Evolutionary conservation across 176 grass and related monocot genomes (phyloP).

Genomic region (Musa acuminata): DNA sequence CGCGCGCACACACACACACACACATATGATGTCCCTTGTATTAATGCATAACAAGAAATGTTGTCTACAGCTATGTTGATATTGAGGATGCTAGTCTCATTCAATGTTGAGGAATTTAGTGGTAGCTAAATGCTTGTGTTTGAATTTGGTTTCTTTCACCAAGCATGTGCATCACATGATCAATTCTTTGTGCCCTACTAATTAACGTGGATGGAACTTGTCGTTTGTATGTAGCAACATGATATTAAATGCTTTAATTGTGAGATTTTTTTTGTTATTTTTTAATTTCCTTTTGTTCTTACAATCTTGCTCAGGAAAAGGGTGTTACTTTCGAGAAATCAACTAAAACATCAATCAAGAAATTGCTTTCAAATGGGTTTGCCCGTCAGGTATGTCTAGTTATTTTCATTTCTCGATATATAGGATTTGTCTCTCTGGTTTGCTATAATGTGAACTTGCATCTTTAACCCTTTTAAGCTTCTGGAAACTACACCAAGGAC

Average conservation of each 20-base stretch:
- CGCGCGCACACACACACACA: no score
- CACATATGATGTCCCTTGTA: no score
- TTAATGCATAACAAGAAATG: not conserved
- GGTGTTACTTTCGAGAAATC: slow-evolving; percentile 27
- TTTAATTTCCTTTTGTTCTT: not conserved
- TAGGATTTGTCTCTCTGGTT: slow-evolving; percentile 6
- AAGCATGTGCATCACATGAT: not conserved
- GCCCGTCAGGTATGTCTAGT: slow-evolving; percentile 50
- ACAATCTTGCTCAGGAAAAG: slow-evolving; percentile 7
- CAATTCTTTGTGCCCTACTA: not conserved
- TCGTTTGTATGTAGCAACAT: not conserved
- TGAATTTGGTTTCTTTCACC: not conserved
- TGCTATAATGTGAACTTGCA: slow-evolving; percentile 13
- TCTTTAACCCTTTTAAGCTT: slow-evolving; percentile 51
- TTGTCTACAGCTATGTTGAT: not conserved
- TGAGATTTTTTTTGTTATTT: not conserved
- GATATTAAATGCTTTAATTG: not conserved
- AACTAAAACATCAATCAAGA: slow-evolving; percentile 48
- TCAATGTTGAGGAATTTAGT: not conserved
- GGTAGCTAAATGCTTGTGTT: not conserved
- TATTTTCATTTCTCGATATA: slow-evolving; percentile 16
- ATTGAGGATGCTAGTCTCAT: not conserved
- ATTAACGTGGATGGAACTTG: not conserved
- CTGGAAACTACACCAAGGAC: slow-evolving; percentile 40
- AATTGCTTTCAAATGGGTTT: slow-evolving; percentile 73